Evolutionary conservation across 148 eudicot species (phyloP).

Genomic region (Rhododendron mucronatum): DNA sequence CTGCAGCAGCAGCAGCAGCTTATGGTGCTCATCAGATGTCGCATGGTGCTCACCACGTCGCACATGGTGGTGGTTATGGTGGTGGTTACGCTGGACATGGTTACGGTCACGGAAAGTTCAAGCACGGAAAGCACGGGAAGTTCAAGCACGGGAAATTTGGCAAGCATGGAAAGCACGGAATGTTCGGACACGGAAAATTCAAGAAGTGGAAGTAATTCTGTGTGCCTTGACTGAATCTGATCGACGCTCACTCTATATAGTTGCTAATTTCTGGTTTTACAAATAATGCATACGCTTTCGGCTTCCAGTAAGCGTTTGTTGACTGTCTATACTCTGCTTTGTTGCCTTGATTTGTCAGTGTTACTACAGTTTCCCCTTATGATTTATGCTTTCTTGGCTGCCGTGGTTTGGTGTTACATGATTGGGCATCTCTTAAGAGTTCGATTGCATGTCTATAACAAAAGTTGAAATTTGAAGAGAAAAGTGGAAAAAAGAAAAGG

Average conservation of each 20-base stretch:
- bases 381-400: neutral
- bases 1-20: slow-evolving; percentile 60
- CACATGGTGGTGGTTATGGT: slow-evolving; percentile 20
- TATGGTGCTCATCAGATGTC: slow-evolving; percentile 44
- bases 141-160: slow-evolving; percentile 19
- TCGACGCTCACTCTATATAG: neutral
- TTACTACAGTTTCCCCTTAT: neutral
- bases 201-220: slow-evolving; percentile 60
- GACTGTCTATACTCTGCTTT: neutral
- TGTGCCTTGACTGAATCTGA: neutral
- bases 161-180: slow-evolving; percentile 11
- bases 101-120: slow-evolving; percentile 15
- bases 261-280: neutral
- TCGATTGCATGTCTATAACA: neutral
- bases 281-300: neutral
- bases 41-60: slow-evolving; percentile 25
- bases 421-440: neutral
- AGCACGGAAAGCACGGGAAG: slow-evolving; percentile 17
- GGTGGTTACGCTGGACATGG: slow-evolving; percentile 15
- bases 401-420: neutral
- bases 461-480: neutral
- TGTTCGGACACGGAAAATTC: slow-evolving; percentile 27
- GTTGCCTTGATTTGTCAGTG: neutral
- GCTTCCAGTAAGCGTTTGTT: neutral
- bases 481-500: neutral